Evolutionary conservation across 192 early-diverging fungal species (phyloP), one percentile per base, ranked within the genome.

Genomic region (Backusella parvicylindrica): DNA sequence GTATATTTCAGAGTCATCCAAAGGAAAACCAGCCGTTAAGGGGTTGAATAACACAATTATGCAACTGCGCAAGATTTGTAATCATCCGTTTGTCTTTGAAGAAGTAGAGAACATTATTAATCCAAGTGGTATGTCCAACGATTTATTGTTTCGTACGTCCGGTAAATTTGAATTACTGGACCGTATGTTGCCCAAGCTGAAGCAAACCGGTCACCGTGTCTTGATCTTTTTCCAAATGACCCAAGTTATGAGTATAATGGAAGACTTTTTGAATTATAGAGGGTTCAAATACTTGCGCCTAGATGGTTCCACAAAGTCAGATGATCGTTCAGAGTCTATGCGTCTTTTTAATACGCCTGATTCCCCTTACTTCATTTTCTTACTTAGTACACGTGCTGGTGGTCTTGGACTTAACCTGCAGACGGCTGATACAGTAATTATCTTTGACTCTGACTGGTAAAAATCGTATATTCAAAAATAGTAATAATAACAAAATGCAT

Each of bases 161-260:
- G 98, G 98, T 64, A 99, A 99, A 83, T 98, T 99, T 82, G 98
- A 99, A 81, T 85, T 98, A 12, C 83, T 99, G 74, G 97, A 99
- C 78, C 89, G 97, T 6, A 92, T 99, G 74, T 82, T 99, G 56
- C 91, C 95, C 28, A 99, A 99, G 81, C 84, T 96, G 74, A 86
- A 91, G 67, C 79, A 71, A 13, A 93, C 94, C 1, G 90, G 89
- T 50, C 98, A 99, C 82, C 86, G 94, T 43, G 89, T 94, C 16
- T 81, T 94, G 66, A 88, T 94, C 23, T 94, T 94, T 74, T 93
- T 93, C 82, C 93, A 94, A 84, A 93, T 92, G 91, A 94, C 90
- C 1, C 86, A 93, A 81, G 92, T 99, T 49, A 98, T 99, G 96
- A 92, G 91, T 78, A 96, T 99, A 64, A 95, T 97, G 92, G 95